phyloP scores from a whole-genome alignment of 192 early-diverging fungal genomes.

The Dissophora ornata region DNA sequence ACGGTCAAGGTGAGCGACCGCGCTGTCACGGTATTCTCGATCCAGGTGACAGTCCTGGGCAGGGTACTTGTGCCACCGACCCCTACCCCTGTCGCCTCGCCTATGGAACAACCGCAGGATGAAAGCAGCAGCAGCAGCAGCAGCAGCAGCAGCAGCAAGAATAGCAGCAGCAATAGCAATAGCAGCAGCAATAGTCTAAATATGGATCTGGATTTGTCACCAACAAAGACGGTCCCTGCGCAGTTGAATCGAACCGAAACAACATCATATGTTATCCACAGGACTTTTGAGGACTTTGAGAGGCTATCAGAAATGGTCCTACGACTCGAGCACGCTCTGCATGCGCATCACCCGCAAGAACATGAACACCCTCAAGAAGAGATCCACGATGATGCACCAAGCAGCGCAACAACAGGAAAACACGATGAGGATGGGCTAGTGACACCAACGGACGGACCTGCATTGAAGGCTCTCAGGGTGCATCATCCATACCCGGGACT shows the following conservation, averaged over 20 bases:
- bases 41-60: slow-evolving; percentile 48
- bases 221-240: slow-evolving; percentile 28
- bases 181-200: too few species aligned
- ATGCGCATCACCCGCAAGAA: not conserved
- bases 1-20: slow-evolving; percentile 16
- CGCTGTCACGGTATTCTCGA: slow-evolving; percentile 37
- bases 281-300: slow-evolving; percentile 50
- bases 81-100: not conserved
- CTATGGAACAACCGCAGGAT: not conserved
- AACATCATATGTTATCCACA: slow-evolving; percentile 48
- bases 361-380: not conserved
- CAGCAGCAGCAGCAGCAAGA: not conserved
- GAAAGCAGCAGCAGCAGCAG: not conserved
- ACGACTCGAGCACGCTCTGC: slow-evolving; percentile 7
- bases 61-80: slow-evolving; percentile 29
- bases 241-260: slow-evolving; percentile 35
- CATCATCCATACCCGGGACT: slow-evolving; percentile 37
- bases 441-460: not conserved
- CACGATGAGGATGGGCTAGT: not conserved
- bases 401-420: not conserved
- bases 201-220: slow-evolving; percentile 2
- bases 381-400: too few species aligned
- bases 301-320: slow-evolving; percentile 41
- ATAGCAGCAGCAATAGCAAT: too few species aligned
- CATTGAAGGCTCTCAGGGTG: slow-evolving; percentile 19